Conservation (phyloP, 1,284 basidiomycete genomes). For the Puccinia novopanici region DNA sequence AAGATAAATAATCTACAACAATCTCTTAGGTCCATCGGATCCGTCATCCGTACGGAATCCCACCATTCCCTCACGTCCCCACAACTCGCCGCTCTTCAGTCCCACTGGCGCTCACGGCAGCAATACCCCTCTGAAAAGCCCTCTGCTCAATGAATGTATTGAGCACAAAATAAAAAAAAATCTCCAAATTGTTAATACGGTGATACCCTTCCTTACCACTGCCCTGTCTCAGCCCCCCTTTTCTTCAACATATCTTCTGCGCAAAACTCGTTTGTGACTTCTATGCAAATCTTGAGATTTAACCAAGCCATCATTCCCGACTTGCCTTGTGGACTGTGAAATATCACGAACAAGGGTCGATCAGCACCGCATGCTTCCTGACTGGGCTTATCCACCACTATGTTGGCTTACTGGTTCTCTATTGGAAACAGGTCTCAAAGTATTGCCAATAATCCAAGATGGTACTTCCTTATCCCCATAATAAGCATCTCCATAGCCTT, state of each 20-base stretch:
- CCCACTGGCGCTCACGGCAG: conserved; percentile 20
- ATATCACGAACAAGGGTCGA: background rate
- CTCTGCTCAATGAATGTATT: background rate
- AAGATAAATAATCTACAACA: background rate
- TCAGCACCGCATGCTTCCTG: background rate
- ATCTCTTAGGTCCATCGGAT: conserved; percentile 44
- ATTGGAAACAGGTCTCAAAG: background rate
- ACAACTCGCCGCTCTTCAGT: conserved; percentile 11
- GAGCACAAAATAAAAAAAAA: background rate
- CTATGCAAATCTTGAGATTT: too few species aligned
- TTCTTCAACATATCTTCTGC: background rate
- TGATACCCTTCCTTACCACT: background rate
- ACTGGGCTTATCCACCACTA: background rate
- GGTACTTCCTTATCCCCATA: too few species aligned
- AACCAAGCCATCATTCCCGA: background rate
- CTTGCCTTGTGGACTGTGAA: background rate
- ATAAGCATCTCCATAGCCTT: too few species aligned
- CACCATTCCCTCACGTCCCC: background rate
- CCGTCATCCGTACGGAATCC: conserved; percentile 43
- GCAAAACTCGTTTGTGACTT: background rate
- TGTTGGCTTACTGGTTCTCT: background rate
- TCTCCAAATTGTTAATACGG: background rate
- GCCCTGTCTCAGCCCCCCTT: background rate
- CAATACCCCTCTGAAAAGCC: background rate
- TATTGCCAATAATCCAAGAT: background rate